Evolutionary conservation across 1,284 basidiomycete genomes (phyloP).

Genomic region (Inonotus obliquus): DNA sequence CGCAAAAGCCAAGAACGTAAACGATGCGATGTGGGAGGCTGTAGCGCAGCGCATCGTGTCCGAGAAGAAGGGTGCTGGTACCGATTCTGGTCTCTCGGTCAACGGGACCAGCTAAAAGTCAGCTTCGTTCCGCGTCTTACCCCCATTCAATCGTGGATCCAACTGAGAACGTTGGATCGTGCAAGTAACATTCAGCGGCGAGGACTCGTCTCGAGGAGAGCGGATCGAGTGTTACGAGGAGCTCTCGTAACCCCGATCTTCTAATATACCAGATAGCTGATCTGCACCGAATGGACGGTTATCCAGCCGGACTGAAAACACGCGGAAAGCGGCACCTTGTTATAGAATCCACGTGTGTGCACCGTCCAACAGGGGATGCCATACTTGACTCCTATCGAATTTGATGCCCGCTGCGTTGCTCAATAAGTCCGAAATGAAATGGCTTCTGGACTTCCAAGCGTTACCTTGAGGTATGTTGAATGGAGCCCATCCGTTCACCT

Average conservation of each 20-base stretch:
- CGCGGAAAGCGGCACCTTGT: background rate
- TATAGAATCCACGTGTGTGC: background rate
- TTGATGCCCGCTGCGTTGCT: background rate
- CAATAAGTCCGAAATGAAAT: background rate
- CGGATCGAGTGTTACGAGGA: background rate
- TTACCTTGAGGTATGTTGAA: background rate
- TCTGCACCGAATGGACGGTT: background rate
- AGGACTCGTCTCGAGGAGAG: background rate
- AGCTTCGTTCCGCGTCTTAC: background rate
- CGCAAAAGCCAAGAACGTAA: constrained; percentile 76
- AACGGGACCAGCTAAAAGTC: background rate
- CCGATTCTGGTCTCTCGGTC: background rate
- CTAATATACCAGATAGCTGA: background rate
- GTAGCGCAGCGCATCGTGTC: constrained; percentile 60
- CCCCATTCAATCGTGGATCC: background rate
- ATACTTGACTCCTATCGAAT: no score
- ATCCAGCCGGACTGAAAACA: background rate
- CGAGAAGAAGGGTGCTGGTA: constrained; percentile 18
- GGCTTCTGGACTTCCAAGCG: background rate
- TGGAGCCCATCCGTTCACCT: background rate
- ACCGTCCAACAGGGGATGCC: background rate
- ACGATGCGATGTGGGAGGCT: constrained; percentile 87
- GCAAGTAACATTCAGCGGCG: background rate
- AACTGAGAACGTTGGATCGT: background rate
- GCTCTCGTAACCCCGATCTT: background rate